These are phyloP conservation scores for Chaetomidium leptoderma DNA, from an alignment of 495 filamentous ascomycete species.

Conservation along the genomic window DNA sequence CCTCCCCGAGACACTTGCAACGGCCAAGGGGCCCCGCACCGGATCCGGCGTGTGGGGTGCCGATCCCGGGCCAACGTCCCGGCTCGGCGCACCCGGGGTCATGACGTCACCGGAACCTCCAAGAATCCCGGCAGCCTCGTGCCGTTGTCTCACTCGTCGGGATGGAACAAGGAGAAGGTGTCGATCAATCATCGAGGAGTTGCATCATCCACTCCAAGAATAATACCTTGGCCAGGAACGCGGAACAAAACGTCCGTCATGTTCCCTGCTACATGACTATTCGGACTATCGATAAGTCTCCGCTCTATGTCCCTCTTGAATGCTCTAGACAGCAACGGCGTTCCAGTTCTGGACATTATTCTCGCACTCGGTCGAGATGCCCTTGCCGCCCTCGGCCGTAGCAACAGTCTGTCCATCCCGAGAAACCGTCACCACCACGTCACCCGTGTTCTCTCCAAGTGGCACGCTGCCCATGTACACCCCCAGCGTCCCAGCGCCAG, in stretches of 20 bases:
- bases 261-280: background rate
- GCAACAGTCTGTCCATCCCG: slow-evolving; percentile 13
- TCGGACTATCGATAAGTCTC: too few relatives aligned
- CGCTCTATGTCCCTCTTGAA: background rate
- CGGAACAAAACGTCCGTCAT: background rate
- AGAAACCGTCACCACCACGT: slow-evolving; percentile 20
- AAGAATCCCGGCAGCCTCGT: too few relatives aligned
- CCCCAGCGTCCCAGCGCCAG: slow-evolving; percentile 18
- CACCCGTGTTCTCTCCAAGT: slow-evolving; percentile 19
- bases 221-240: too few relatives aligned
- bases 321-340: slow-evolving; percentile 13
- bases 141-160: too few relatives aligned
- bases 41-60: too few relatives aligned
- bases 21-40: too few relatives aligned
- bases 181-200: background rate
- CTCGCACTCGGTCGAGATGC: slow-evolving; percentile 16
- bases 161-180: too few relatives aligned
- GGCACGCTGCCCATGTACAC: slow-evolving; percentile 24
- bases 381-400: slow-evolving; percentile 16
- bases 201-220: background rate
- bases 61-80: too few relatives aligned
- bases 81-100: too few relatives aligned
- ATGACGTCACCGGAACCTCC: too few relatives aligned
- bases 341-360: slow-evolving; percentile 26
- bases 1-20: too few relatives aligned